Conservation (phyloP, 2,329 filamentous ascomycete species). For the Fusarium camptoceras region DNA sequence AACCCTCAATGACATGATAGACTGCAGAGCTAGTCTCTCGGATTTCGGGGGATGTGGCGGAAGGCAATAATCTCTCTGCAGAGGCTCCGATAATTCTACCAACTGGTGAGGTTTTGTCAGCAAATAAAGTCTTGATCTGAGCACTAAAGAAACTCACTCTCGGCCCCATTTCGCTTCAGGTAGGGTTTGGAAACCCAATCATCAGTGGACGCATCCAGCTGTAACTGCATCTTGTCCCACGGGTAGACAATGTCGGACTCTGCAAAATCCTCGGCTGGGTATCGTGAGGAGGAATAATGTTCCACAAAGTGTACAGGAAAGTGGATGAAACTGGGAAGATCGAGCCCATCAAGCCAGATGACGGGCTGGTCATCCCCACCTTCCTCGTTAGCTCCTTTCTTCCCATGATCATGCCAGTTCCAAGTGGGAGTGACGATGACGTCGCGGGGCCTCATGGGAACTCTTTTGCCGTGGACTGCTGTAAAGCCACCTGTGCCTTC, state of each 20-base stretch:
- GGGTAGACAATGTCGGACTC: conserved; percentile 60
- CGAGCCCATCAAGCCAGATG: conserved; percentile 69
- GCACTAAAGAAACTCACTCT: conserved; percentile 42
- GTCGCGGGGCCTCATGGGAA: conserved; percentile 63
- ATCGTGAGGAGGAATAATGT: conserved; percentile 58
- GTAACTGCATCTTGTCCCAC: conserved; percentile 59
- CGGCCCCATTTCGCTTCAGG: conserved; percentile 47
- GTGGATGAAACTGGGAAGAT: conserved; percentile 63
- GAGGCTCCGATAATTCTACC: conserved; percentile 59
- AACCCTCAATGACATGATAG: conserved; percentile 64
- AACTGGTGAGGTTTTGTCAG: background rate
- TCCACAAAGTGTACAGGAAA: conserved; percentile 66
- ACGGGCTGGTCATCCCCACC: conserved; percentile 53
- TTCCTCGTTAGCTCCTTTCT: conserved; percentile 58
- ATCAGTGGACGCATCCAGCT: conserved; percentile 49
- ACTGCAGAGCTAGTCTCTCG: conserved; percentile 65
- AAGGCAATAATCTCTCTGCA: conserved; percentile 58
- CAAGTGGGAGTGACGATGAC: conserved; percentile 69
- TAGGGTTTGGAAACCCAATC: conserved; percentile 45
- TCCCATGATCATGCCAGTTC: conserved; percentile 71
- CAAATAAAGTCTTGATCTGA: fast-evolving
- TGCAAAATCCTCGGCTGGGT: conserved; percentile 59
- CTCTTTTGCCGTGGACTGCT: conserved; percentile 64
- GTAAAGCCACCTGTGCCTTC: conserved; percentile 66
- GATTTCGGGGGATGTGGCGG: conserved; percentile 50